Conservation (phyloP, 768 basidiomycete species). For the Trametes cingulata region DNA sequence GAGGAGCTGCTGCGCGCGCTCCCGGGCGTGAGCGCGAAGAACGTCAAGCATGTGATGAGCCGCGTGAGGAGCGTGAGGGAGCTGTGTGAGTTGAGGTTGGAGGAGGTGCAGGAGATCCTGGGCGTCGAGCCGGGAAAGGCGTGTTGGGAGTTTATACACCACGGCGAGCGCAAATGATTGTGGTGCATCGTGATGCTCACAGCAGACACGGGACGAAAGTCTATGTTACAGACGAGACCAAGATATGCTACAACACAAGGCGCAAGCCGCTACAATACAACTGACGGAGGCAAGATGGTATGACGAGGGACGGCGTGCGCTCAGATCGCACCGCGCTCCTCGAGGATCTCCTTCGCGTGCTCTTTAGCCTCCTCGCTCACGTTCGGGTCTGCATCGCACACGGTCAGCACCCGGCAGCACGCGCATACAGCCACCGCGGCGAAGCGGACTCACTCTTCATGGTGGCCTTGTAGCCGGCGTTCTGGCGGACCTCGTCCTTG, state of each 20-base stretch:
- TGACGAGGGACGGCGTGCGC: background rate
- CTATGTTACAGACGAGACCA: background rate
- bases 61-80: conserved; percentile 77
- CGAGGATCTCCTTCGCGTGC: conserved; percentile 25
- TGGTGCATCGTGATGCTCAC: background rate
- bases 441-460: conserved; percentile 26
- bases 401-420: background rate
- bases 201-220: background rate
- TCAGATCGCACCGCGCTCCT: conserved; percentile 26
- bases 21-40: conserved; percentile 85
- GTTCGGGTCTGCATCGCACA: conserved; percentile 28
- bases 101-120: conserved; percentile 68
- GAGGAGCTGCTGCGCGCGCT: conserved; percentile 82
- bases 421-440: background rate
- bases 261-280: conserved; percentile 1
- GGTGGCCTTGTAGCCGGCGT: conserved; percentile 33
- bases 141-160: conserved; percentile 83
- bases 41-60: conserved; percentile 80
- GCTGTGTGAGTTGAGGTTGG: conserved; percentile 63
- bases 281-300: background rate
- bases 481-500: conserved; percentile 28
- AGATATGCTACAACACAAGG: background rate
- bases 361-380: conserved; percentile 31
- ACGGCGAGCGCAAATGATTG: conserved; percentile 46
- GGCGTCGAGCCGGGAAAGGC: conserved; percentile 80